A percentile compares a stretch with the other conserved stretches of the same genome.
Conservation (phyloP, 2,329 filamentous ascomycete species). For the Penicillium polonicum region DNA sequence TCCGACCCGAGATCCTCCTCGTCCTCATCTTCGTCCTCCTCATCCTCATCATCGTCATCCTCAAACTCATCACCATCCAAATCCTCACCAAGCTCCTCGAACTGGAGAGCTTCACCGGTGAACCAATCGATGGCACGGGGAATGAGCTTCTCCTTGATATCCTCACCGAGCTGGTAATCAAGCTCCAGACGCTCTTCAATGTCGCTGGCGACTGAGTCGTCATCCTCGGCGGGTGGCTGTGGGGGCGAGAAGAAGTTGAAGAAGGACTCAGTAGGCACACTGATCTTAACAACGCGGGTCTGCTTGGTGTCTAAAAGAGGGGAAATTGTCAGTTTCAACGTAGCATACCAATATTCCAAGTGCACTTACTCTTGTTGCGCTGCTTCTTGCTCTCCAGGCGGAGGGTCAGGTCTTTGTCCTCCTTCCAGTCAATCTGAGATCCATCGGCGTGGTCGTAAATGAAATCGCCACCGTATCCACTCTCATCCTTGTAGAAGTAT, state of each 20-base stretch:
- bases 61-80: constrained; percentile 79
- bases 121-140: constrained; percentile 99
- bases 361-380: constrained; percentile 88
- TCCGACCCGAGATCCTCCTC: constrained; percentile 69
- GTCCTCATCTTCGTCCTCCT: constrained; percentile 83
- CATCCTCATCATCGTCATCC: constrained; percentile 90
- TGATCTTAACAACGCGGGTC: constrained; percentile 98
- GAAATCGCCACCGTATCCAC: constrained; percentile 96
- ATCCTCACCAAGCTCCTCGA: constrained; percentile 88
- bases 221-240: constrained; percentile 73
- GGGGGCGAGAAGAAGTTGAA: constrained; percentile 99
- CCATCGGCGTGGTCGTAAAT: constrained; percentile 99
- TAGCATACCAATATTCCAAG: background rate
- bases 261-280: constrained; percentile 96
- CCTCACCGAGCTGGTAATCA: constrained; percentile 94
- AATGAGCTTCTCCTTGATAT: constrained; percentile 99
- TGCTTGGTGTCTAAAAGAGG: constrained; percentile 83
- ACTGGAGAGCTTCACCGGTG: constrained; percentile 94
- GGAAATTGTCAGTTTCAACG: background rate
- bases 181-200: constrained; percentile 97
- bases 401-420: constrained; percentile 88
- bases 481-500: constrained; percentile 99
- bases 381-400: constrained; percentile 99
- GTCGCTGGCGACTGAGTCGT: constrained; percentile 71
- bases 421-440: constrained; percentile 96